These are phyloP conservation scores for Aspergillus neoniger DNA, from an alignment of 2,329 filamentous ascomycete genomes.

Conservation along the genomic window DNA sequence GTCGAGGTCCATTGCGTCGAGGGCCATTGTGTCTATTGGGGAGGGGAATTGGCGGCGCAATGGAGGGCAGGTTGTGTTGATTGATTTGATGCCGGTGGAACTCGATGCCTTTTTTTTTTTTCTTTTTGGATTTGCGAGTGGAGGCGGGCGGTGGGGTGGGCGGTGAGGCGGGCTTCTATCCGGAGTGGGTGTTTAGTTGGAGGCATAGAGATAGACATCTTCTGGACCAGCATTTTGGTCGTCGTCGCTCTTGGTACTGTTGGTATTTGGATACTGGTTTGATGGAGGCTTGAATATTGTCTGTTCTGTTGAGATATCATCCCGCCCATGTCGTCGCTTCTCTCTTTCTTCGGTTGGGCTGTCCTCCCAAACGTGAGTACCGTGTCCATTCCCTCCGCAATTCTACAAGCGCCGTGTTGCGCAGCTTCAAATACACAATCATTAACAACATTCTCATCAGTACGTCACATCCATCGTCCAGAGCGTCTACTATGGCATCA, in stretches of 20 bases:
- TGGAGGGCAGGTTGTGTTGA: constrained; percentile 9
- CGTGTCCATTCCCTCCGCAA: neutral
- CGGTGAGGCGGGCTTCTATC: constrained; percentile 11
- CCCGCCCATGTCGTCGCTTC: constrained; percentile 44
- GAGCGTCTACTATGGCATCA: constrained; percentile 79
- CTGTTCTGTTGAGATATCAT: neutral
- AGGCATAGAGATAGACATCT: neutral
- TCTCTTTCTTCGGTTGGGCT: constrained; percentile 63
- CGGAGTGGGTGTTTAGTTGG: neutral
- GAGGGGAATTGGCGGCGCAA: constrained; percentile 6
- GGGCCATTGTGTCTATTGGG: constrained; percentile 33
- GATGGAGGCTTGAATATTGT: neutral
- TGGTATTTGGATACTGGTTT: neutral
- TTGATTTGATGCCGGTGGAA: constrained; percentile 10
- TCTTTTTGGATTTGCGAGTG: constrained; percentile 7
- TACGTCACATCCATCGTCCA: constrained; percentile 77
- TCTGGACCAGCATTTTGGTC: neutral
- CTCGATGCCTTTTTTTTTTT: constrained; percentile 14
- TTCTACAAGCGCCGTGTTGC: neutral
- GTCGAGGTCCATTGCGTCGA: constrained; percentile 45
- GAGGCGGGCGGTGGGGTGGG: constrained; percentile 19
- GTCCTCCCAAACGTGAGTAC: constrained; percentile 61
- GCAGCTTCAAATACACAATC: neutral
- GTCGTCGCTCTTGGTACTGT: neutral
- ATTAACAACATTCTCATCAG: constrained; percentile 45